Evolutionary conservation across 169 alveolate genomes (phyloP), one percentile per base, ranked within the genome.

Genomic region (Plasmodium coatneyi): DNA sequence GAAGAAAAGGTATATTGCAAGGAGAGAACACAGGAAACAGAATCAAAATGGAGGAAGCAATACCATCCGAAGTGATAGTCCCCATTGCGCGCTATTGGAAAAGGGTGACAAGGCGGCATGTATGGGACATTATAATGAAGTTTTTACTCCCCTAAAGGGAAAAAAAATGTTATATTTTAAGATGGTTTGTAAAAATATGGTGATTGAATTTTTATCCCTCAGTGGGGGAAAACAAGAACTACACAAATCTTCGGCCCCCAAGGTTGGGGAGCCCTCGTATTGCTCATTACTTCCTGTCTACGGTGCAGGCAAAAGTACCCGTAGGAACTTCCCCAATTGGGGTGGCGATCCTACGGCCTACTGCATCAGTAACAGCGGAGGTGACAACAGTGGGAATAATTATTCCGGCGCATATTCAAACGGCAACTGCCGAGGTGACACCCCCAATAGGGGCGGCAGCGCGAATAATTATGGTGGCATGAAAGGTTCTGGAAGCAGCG

Each of bases 201-300:
- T 66, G 76, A 66, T 66, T 66, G 76, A 25, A 66, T 66, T 66
- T 66, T 22, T 66, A 66, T 66, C 34, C 76, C 76, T 66, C 76
- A 66, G 5, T 66, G 36, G 1, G 39, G 41, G 1, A 60, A 5
- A 66, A n/a, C 5, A 66, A 66, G 6, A 25, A 5, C 14, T 25
- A 66, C 14, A 22, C 34, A 66, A 66, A 25, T 19, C 76, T 4
- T 19, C n/a, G 5, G 2, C 41, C 36, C 19, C 36, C 36, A 19
- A 4, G 30, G 36, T 5, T 66, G 36, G 3, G n/a, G 36, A 66
- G n/a, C 41, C 39, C n/a, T 66, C 76, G 19, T 12, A 66, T 66
- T 19, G 36, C 39, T 25, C 76, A 10, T 66, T 49, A 49, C 22
- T 12, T 9, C 60, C 60, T 16, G 25, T 49, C 25, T 14, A 10